phyloP scores from a whole-genome alignment of 352 stramenopile species.

The Globisporangium irregulare region DNA sequence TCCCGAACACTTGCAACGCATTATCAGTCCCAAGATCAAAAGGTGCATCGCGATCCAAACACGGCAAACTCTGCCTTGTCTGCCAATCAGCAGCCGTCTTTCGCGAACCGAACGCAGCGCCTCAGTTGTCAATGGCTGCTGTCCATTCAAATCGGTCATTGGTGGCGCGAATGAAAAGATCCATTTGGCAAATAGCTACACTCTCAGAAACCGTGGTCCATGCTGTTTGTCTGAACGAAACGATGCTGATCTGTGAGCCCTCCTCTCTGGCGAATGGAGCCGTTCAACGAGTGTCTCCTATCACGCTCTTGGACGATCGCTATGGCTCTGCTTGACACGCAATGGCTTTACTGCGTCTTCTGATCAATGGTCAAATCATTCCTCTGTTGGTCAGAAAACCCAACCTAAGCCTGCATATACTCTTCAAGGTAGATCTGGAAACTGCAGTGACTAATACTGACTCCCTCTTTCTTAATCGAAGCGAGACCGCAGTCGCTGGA shows the following conservation, averaged over 20 bases:
- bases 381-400: too few relatives aligned
- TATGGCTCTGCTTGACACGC: too few relatives aligned
- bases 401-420: too few relatives aligned
- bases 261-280: not conserved
- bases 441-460: too few relatives aligned
- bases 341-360: too few relatives aligned
- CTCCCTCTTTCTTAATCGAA: too few relatives aligned
- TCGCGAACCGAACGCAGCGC: not conserved
- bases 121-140: not conserved
- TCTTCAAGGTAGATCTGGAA: too few relatives aligned
- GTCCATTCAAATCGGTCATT: slow-evolving; percentile 1
- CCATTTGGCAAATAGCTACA: not conserved
- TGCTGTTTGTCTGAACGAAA: too few relatives aligned
- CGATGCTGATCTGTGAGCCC: not conserved
- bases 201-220: too few relatives aligned
- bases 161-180: not conserved
- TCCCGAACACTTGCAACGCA: not conserved
- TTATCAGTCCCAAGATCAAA: not conserved
- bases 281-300: not conserved
- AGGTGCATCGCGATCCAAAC: not conserved
- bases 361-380: too few relatives aligned
- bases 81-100: slow-evolving; percentile 1
- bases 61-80: not conserved
- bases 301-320: too few relatives aligned
- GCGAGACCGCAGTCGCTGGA: too few relatives aligned